phyloP scores from a whole-genome alignment of 495 filamentous ascomycete species.

The Achaetomiella virescens region DNA sequence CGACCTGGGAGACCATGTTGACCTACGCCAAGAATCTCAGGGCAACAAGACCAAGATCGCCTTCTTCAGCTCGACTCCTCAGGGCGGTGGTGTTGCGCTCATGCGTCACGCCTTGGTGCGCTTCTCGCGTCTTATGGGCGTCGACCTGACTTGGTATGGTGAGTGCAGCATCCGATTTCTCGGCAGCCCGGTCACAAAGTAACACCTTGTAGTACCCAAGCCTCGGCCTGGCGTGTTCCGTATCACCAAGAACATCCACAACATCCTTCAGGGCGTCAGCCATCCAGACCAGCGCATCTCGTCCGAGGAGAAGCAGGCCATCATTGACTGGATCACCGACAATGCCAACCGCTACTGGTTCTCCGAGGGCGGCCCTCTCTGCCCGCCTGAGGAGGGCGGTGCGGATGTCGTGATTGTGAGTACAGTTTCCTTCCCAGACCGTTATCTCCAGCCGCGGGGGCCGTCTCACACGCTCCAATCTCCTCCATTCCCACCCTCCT shows the following conservation, averaged over 20 bases:
- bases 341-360: slow-evolving; percentile 79
- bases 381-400: slow-evolving; percentile 61
- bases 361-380: slow-evolving; percentile 58
- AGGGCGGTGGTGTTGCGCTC: slow-evolving; percentile 80
- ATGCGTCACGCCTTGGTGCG: slow-evolving; percentile 83
- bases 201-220: slow-evolving; percentile 58
- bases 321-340: slow-evolving; percentile 69
- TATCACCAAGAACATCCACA: slow-evolving; percentile 87
- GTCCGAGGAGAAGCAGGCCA: slow-evolving; percentile 50
- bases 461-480: slow-evolving; percentile 10
- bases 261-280: slow-evolving; percentile 82
- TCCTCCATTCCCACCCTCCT: slow-evolving; percentile 5
- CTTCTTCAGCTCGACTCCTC: slow-evolving; percentile 81
- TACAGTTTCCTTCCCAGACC: background rate
- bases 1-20: slow-evolving; percentile 65
- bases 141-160: slow-evolving; percentile 72
- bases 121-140: slow-evolving; percentile 60
- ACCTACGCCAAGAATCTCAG: slow-evolving; percentile 64
- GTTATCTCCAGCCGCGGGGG: background rate
- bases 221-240: slow-evolving; percentile 79
- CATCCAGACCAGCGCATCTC: slow-evolving; percentile 55
- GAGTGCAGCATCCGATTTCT: slow-evolving; percentile 13
- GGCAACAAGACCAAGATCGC: slow-evolving; percentile 63
- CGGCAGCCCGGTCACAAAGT: background rate
- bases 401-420: slow-evolving; percentile 70